Percentiles rank a stretch among this genome's conserved stretches.
These are phyloP conservation scores for Rostrohypoxylon terebratum DNA, from an alignment of 495 filamentous ascomycete genomes.

Conservation along the genomic window DNA sequence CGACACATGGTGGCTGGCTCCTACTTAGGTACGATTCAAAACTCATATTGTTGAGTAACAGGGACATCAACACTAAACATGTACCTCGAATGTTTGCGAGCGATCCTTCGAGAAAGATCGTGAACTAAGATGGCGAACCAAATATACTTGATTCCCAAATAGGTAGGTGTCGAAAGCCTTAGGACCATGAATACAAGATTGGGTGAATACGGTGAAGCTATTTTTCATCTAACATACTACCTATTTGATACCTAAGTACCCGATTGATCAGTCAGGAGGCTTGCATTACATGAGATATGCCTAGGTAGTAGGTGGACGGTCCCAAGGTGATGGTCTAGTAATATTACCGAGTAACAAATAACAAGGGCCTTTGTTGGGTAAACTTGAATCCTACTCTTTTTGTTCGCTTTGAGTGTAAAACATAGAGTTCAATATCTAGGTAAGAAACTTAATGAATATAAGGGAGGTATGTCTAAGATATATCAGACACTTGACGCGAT, in stretches of 20 bases:
- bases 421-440: too few relatives aligned
- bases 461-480: too few relatives aligned
- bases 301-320: not conserved
- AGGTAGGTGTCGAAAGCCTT: too few relatives aligned
- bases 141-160: not conserved
- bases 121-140: not conserved
- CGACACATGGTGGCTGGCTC: not conserved
- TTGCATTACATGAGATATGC: not conserved
- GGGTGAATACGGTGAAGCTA: too few relatives aligned
- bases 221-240: too few relatives aligned
- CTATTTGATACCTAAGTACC: not conserved
- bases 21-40: not conserved
- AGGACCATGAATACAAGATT: too few relatives aligned
- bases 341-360: too few relatives aligned
- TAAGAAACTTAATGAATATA: too few relatives aligned
- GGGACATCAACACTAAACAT: not conserved
- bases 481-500: too few relatives aligned
- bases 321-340: too few relatives aligned
- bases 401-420: constrained; percentile 4
- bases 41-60: not conserved
- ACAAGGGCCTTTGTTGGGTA: constrained; percentile 28
- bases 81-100: not conserved
- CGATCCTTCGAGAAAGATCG: not conserved
- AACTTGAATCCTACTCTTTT: constrained; percentile 56
- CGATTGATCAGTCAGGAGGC: not conserved